A percentile compares a stretch with the other conserved stretches of the same genome.
These are phyloP conservation scores for Epichloe typhina DNA, from an alignment of 2,329 filamentous ascomycete genomes.

Conservation along the genomic window DNA sequence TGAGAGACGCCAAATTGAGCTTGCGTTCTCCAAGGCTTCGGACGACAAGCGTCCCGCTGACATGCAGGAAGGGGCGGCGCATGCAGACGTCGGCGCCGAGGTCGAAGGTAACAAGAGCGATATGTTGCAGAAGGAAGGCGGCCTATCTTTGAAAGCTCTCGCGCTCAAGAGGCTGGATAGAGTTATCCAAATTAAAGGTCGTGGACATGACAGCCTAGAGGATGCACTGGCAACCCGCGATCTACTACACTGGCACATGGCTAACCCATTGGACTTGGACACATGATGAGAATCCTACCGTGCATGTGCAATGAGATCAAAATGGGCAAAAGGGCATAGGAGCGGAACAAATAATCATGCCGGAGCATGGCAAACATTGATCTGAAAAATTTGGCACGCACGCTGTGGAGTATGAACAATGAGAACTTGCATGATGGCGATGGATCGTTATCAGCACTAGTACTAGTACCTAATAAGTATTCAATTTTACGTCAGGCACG, in stretches of 20 bases:
- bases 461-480: not conserved
- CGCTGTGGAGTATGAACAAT: too few relatives aligned
- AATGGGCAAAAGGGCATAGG: not conserved
- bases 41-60: not conserved
- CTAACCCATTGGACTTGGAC: not conserved
- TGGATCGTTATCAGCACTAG: not conserved
- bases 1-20: conserved; percentile 5
- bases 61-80: conserved; percentile 5
- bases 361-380: not conserved
- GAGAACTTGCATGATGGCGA: not conserved
- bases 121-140: conserved; percentile 6
- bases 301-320: not conserved
- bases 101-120: not conserved
- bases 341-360: not conserved
- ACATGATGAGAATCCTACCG: not conserved
- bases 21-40: not conserved
- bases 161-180: conserved; percentile 22
- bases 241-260: conserved; percentile 25
- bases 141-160: conserved; percentile 27
- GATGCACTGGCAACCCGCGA: conserved; percentile 31
- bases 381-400: too few relatives aligned
- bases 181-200: conserved; percentile 23
- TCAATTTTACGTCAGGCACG: too few relatives aligned
- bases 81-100: not conserved
- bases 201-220: conserved; percentile 30